Evolutionary conservation across 2,329 filamentous ascomycete species (phyloP).

Genomic region (Exophiala alcalophila): DNA sequence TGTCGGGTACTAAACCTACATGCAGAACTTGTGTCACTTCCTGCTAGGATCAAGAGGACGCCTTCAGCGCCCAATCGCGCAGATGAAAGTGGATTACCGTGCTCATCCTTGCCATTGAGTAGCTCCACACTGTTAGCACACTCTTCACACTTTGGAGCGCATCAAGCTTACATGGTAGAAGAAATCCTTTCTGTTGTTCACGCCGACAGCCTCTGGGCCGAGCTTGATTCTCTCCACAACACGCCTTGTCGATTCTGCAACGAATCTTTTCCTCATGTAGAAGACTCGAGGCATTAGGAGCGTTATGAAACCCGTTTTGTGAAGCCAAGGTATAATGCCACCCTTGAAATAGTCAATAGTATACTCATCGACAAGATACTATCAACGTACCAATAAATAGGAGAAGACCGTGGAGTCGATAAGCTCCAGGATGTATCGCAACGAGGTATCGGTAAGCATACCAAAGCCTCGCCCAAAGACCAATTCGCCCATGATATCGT

Average conservation of each 20-base stretch:
- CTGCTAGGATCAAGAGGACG: constrained; percentile 21
- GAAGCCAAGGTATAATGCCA: constrained; percentile 2
- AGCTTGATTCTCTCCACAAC: neutral
- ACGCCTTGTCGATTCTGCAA: constrained; percentile 1
- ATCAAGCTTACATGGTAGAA: constrained; percentile 2
- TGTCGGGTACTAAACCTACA: constrained; percentile 2
- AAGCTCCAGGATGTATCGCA: constrained; percentile 3
- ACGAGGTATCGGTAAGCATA: constrained; percentile 3
- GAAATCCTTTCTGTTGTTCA: constrained; percentile 1
- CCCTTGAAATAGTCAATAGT: too few species aligned
- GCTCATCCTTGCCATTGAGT: constrained; percentile 2
- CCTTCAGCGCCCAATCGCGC: constrained; percentile 5
- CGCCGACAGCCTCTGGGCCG: neutral
- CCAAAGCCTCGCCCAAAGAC: constrained; percentile 11
- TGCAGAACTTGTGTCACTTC: constrained; percentile 17
- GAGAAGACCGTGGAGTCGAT: constrained; percentile 3
- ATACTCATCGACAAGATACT: too few species aligned
- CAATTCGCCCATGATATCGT: constrained; percentile 7
- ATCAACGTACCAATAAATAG: constrained; percentile 4
- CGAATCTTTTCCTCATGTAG: constrained; percentile 1
- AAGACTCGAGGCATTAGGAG: constrained; percentile 5
- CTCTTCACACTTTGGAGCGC: neutral
- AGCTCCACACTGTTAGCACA: neutral
- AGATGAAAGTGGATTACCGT: constrained; percentile 4
- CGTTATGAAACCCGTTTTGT: neutral